Percentiles rank a stretch among this genome's conserved stretches.
Conservation (phyloP, 176 grass and related monocot genomes). For the Ampelocalamus luodianensis region DNA sequence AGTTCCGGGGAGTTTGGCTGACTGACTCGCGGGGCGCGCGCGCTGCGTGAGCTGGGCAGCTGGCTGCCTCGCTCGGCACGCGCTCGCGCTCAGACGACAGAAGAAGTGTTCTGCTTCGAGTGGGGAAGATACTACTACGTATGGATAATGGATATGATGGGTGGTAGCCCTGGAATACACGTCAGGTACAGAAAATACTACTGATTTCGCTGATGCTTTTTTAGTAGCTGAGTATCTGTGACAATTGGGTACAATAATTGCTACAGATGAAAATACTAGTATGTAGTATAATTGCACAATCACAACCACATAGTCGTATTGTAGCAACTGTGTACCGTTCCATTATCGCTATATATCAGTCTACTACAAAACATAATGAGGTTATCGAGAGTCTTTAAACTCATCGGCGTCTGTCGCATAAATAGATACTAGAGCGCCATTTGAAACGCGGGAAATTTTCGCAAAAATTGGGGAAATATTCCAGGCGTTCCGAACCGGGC, state of each 20-base stretch:
- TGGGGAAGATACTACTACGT: not conserved
- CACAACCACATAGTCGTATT: not conserved
- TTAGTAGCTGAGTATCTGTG: not conserved
- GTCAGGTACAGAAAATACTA: not conserved
- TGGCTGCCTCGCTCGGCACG: not conserved
- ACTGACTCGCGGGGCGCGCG: conserved; percentile 4
- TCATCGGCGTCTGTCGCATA: not conserved
- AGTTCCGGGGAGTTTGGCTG: conserved; percentile 10
- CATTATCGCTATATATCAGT: not conserved
- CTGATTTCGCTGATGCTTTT: not conserved
- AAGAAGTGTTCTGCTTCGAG: not conserved
- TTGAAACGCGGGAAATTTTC: not conserved
- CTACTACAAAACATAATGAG: not conserved
- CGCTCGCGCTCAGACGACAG: not conserved
- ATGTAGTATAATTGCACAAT: not conserved
- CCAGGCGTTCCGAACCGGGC: accelerated
- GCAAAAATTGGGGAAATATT: no score
- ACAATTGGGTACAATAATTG: not conserved
- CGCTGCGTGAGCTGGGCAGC: not conserved
- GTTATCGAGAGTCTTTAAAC: not conserved
- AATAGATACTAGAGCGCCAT: not conserved
- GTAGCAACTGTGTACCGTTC: not conserved
- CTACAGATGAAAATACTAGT: not conserved
- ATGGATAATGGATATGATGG: not conserved
- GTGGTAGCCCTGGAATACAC: not conserved